A percentile compares a stretch with the other conserved stretches of the same genome.
Evolutionary conservation across 2,329 filamentous ascomycete genomes (phyloP).

Genomic region (Trichoderma sp.): DNA sequence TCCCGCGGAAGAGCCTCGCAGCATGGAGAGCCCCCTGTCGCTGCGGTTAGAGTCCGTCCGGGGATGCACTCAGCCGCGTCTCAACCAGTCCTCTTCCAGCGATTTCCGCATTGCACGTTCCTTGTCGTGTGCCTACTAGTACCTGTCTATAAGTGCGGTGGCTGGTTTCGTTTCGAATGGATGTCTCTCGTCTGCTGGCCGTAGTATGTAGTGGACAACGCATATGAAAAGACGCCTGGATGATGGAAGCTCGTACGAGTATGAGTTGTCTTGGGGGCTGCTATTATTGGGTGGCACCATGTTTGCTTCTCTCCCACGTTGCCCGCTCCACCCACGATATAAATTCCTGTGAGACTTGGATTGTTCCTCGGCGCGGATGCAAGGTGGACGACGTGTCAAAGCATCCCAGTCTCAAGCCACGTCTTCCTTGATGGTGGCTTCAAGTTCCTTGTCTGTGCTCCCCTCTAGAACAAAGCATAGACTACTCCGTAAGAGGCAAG

Average conservation of each 20-base stretch:
- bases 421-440: not conserved
- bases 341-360: not conserved
- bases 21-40: not conserved
- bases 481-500: not conserved
- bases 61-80: conserved; percentile 14
- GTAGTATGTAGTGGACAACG: not conserved
- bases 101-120: not conserved
- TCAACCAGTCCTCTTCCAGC: not conserved
- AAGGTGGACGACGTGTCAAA: not conserved
- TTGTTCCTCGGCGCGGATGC: not conserved
- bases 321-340: not conserved
- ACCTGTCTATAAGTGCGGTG: not conserved
- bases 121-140: not conserved
- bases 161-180: not conserved
- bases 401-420: not conserved
- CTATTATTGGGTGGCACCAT: not conserved
- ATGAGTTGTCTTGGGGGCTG: not conserved
- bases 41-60: not conserved
- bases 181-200: not conserved
- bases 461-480: not conserved
- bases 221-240: not conserved
- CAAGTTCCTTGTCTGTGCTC: not conserved
- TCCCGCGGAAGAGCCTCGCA: not conserved
- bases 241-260: not conserved
- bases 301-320: conserved; percentile 5